Evolutionary conservation across 495 filamentous ascomycete genomes (phyloP).

Genomic region (Penicillium crystallinum): DNA sequence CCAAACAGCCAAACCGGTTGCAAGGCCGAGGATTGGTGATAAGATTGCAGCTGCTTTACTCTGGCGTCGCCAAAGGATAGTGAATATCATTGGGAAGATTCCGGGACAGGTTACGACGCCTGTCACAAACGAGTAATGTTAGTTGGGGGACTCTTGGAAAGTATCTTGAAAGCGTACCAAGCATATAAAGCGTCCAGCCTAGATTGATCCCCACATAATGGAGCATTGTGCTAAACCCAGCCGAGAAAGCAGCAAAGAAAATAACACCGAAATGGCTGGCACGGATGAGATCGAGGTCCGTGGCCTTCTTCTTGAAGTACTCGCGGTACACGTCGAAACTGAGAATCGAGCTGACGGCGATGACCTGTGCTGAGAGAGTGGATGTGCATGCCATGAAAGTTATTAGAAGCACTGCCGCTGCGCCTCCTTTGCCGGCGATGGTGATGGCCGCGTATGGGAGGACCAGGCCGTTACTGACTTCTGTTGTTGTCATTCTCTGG

Average conservation of each 20-base stretch:
- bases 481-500: conserved; percentile 33
- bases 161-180: conserved; percentile 18
- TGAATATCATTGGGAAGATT: conserved; percentile 47
- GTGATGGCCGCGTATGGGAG: conserved; percentile 40
- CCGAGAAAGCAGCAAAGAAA: conserved; percentile 40
- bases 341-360: conserved; percentile 39
- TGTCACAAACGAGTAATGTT: neutral
- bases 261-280: conserved; percentile 40
- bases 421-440: conserved; percentile 41
- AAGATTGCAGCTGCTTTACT: conserved; percentile 39
- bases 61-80: conserved; percentile 46
- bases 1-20: conserved; percentile 43
- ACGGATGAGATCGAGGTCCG: conserved; percentile 33
- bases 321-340: conserved; percentile 41
- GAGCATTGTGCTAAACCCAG: conserved; percentile 33
- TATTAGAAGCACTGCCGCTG: conserved; percentile 35
- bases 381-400: conserved; percentile 46
- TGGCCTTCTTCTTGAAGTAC: conserved; percentile 40
- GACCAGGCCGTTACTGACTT: conserved; percentile 36
- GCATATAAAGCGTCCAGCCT: conserved; percentile 36
- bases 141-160: neutral
- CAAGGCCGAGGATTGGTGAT: conserved; percentile 38
- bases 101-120: conserved; percentile 40
- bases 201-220: conserved; percentile 35
- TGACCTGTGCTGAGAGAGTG: conserved; percentile 38